A percentile compares a stretch with the other conserved stretches of the same genome.
These are phyloP conservation scores for Penicillium waksmanii DNA, from an alignment of 495 filamentous ascomycete species.

Conservation along the genomic window DNA sequence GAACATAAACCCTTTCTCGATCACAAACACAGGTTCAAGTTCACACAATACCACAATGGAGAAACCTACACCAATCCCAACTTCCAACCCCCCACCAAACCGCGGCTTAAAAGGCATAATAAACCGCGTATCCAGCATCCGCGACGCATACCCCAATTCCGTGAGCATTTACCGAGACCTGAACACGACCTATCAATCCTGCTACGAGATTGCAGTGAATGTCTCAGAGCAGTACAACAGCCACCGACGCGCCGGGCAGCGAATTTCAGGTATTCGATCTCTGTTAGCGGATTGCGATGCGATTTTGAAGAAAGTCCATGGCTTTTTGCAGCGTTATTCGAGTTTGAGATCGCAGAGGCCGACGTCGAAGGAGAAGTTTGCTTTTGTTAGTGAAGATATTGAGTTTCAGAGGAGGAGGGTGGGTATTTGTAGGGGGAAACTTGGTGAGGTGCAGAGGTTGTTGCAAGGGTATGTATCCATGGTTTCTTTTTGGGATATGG, in stretches of 20 bases:
- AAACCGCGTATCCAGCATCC: slow-evolving; percentile 1
- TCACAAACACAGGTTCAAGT: no score
- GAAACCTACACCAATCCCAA: background rate
- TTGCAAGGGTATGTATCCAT: slow-evolving; percentile 1
- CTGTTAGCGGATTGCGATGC: background rate
- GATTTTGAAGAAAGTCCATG: background rate
- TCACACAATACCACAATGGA: background rate
- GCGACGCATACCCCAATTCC: background rate
- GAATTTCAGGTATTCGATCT: background rate
- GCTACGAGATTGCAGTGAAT: slow-evolving; percentile 1
- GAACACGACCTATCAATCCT: slow-evolving; percentile 1
- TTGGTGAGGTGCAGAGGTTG: background rate
- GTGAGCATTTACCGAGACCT: background rate
- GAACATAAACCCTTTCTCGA: no score
- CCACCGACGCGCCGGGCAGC: background rate
- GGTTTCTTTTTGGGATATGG: no score
- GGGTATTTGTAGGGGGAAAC: slow-evolving; percentile 4
- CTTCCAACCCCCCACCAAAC: background rate
- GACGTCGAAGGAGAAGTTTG: background rate
- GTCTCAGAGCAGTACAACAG: background rate
- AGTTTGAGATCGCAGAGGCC: background rate
- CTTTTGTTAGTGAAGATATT: slow-evolving; percentile 4
- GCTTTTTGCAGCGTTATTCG: background rate
- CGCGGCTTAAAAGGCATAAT: background rate
- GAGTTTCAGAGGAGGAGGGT: background rate